These are phyloP conservation scores for Stachybotrys chlorohalonatus DNA, from an alignment of 2,329 filamentous ascomycete genomes.

Conservation along the genomic window DNA sequence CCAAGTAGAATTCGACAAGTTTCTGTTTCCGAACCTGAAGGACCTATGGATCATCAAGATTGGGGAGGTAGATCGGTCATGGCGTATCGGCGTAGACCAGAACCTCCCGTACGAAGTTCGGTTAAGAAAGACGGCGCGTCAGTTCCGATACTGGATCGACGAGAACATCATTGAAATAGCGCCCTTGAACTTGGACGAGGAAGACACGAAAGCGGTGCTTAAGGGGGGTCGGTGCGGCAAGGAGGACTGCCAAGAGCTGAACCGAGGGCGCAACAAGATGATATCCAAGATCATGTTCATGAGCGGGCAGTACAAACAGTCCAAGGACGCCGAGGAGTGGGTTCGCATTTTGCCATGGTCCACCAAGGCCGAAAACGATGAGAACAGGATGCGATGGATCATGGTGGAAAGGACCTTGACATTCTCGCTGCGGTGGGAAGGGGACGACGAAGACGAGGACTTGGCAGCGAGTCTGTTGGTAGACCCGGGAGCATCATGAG, in stretches of 20 bases:
- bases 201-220: slow-evolving; percentile 22
- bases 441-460: slow-evolving; percentile 16
- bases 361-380: slow-evolving; percentile 13
- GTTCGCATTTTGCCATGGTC: slow-evolving; percentile 23
- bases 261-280: slow-evolving; percentile 23
- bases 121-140: slow-evolving; percentile 21
- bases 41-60: slow-evolving; percentile 30
- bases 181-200: slow-evolving; percentile 21
- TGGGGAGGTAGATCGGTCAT: slow-evolving; percentile 25
- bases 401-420: slow-evolving; percentile 27
- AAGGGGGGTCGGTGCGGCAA: slow-evolving; percentile 25
- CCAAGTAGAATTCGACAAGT: slow-evolving; percentile 24
- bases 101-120: slow-evolving; percentile 18
- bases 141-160: slow-evolving; percentile 29
- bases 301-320: slow-evolving; percentile 20
- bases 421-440: slow-evolving; percentile 25
- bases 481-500: slow-evolving; percentile 4
- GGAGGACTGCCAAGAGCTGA: slow-evolving; percentile 23
- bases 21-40: slow-evolving; percentile 28
- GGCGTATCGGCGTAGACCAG: slow-evolving; percentile 23
- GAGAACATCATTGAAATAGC: slow-evolving; percentile 28
- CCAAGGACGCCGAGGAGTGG: slow-evolving; percentile 17
- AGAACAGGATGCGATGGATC: slow-evolving; percentile 27
- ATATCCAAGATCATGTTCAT: slow-evolving; percentile 28
- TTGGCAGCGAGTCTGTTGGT: slow-evolving; percentile 2